Conservation (phyloP, 2,329 filamentous ascomycete genomes). For the Xylariales sp. region DNA sequence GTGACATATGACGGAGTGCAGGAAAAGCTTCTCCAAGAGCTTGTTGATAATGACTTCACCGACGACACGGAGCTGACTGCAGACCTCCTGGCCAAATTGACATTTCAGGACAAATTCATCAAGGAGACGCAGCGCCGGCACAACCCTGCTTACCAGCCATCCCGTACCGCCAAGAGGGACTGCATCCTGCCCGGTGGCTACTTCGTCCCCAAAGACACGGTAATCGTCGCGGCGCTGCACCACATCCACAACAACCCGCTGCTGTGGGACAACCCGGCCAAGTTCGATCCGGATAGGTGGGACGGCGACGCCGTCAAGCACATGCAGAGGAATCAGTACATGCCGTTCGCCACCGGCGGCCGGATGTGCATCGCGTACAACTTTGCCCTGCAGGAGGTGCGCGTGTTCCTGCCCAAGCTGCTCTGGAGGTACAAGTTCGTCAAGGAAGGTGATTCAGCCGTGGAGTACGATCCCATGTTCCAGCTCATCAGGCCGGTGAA, state of each 20-base stretch:
- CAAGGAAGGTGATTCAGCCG: slow-evolving; percentile 39
- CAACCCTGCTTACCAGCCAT: slow-evolving; percentile 58
- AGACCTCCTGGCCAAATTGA: slow-evolving; percentile 41
- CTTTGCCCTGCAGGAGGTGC: slow-evolving; percentile 57
- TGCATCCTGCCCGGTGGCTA: slow-evolving; percentile 56
- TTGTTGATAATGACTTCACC: slow-evolving; percentile 43
- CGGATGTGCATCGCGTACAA: slow-evolving; percentile 61
- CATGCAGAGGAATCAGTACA: slow-evolving; percentile 45
- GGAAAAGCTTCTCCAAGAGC: slow-evolving; percentile 51
- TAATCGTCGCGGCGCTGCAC: slow-evolving; percentile 48
- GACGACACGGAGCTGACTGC: slow-evolving; percentile 38
- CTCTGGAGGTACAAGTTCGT: slow-evolving; percentile 54
- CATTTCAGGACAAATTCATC: slow-evolving; percentile 52
- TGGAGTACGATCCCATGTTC: slow-evolving; percentile 57
- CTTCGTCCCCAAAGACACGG: slow-evolving; percentile 42
- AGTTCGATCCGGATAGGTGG: slow-evolving; percentile 58
- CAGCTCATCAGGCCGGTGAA: slow-evolving; percentile 53
- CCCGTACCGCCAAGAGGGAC: slow-evolving; percentile 50
- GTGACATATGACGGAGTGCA: slow-evolving; percentile 50
- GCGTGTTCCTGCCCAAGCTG: slow-evolving; percentile 53
- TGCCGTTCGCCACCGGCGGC: slow-evolving; percentile 54
- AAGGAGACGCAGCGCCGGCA: slow-evolving; percentile 57
- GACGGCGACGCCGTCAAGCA: slow-evolving; percentile 48
- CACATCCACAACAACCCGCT: slow-evolving; percentile 48
- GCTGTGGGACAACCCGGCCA: slow-evolving; percentile 52